Conservation (phyloP, 139 green algal genomes). For the Pedinophyceae sp. region DNA sequence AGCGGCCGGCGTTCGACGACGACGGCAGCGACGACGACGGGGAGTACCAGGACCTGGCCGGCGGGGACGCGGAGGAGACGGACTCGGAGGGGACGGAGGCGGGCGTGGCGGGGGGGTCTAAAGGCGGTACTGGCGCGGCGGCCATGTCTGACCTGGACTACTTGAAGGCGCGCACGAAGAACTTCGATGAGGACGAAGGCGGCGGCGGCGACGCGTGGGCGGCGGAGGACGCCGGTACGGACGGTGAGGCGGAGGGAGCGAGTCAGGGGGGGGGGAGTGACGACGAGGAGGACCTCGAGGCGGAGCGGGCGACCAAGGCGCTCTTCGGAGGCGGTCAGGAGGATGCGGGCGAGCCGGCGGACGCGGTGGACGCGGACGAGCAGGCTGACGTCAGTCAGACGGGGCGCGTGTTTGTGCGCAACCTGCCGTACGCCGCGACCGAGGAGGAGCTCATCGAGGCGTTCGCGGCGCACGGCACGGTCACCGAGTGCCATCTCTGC, state of each 20-base stretch:
- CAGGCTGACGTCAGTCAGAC: slow-evolving; percentile 33
- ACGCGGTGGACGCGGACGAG: slow-evolving; percentile 4
- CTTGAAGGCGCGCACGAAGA: slow-evolving; percentile 41
- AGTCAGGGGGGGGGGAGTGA: not conserved
- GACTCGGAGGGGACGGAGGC: not conserved
- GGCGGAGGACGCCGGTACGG: too few relatives aligned
- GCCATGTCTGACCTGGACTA: slow-evolving; percentile 77
- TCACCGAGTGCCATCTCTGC: slow-evolving; percentile 82
- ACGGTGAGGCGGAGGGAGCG: slow-evolving; percentile 4
- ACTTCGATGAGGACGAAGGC: slow-evolving; percentile 36
- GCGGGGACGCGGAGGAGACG: not conserved
- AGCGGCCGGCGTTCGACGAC: slow-evolving; percentile 1
- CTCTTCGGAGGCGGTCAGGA: not conserved
- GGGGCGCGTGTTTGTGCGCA: slow-evolving; percentile 82
- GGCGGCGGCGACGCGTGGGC: too few relatives aligned
- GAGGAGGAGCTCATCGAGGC: slow-evolving; percentile 47
- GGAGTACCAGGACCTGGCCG: slow-evolving; percentile 12
- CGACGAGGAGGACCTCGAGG: slow-evolving; percentile 12
- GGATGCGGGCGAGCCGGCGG: not conserved
- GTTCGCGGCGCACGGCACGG: slow-evolving; percentile 54
- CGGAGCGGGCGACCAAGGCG: too few relatives aligned
- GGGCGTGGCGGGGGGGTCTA: slow-evolving; percentile 10
- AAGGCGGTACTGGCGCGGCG: slow-evolving; percentile 23
- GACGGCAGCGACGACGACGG: slow-evolving; percentile 6
- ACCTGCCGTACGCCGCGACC: slow-evolving; percentile 61